Evolutionary conservation across 1,284 basidiomycete species (phyloP).

Genomic region (Microbotryum violaceum): DNA sequence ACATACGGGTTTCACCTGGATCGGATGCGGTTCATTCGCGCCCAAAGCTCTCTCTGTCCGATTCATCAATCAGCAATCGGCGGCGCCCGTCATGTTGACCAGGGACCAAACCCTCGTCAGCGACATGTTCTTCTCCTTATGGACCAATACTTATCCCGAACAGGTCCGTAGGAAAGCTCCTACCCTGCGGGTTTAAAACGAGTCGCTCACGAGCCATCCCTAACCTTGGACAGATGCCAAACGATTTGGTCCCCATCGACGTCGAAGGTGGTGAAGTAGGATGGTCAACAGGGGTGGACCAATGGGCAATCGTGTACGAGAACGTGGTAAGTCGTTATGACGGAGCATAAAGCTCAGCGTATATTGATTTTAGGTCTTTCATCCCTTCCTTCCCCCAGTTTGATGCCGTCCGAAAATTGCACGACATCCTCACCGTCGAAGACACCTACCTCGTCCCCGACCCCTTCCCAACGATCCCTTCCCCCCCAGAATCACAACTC

Average conservation of each 20-base stretch:
- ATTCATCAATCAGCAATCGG: conserved; percentile 24
- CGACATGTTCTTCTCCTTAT: conserved; percentile 31
- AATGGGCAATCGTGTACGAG: conserved; percentile 15
- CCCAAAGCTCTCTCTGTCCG: conserved; percentile 17
- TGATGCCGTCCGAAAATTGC: conserved; percentile 22
- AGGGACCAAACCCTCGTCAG: conserved; percentile 16
- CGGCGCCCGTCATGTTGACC: conserved; percentile 11
- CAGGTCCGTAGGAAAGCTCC: conserved; percentile 8
- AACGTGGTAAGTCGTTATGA: conserved; percentile 10
- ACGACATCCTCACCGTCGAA: conserved; percentile 17
- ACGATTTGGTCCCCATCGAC: conserved; percentile 22
- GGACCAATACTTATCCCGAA: conserved; percentile 32
- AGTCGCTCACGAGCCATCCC: background rate
- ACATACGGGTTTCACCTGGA: conserved; percentile 29
- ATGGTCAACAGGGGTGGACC: conserved; percentile 20
- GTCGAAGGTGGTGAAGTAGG: conserved; percentile 27
- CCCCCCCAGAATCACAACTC: conserved; percentile 20
- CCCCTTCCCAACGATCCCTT: conserved; percentile 26
- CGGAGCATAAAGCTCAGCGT: too few relatives aligned
- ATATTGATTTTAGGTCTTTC: background rate
- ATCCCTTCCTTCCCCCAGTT: conserved; percentile 2
- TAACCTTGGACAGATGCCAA: conserved; percentile 12
- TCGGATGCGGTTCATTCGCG: conserved; percentile 25
- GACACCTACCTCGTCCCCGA: conserved; percentile 22
- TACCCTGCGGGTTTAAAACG: background rate